Evolutionary conservation across 495 filamentous ascomycete species (phyloP).

Genomic region (Amorphotheca resinae): DNA sequence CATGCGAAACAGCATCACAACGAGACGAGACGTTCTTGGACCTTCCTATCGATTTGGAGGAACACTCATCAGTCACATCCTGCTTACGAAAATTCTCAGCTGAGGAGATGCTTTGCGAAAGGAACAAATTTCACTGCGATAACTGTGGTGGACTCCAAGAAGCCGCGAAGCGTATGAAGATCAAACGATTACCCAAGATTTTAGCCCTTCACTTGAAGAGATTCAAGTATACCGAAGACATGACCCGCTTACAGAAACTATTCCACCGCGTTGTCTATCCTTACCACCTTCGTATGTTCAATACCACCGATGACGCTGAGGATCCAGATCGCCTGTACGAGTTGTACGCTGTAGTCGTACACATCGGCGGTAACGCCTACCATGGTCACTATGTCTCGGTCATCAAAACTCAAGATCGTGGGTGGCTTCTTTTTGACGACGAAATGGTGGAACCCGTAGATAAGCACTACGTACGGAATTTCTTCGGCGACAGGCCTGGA

Average conservation of each 20-base stretch:
- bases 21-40: conserved; percentile 92
- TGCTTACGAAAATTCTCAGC: conserved; percentile 92
- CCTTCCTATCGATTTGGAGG: conserved; percentile 88
- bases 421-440: conserved; percentile 94
- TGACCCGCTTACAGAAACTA: conserved; percentile 85
- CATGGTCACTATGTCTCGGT: conserved; percentile 97
- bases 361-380: conserved; percentile 95
- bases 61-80: conserved; percentile 92
- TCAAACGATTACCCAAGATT: conserved; percentile 86
- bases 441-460: conserved; percentile 98
- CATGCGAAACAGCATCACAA: conserved; percentile 90
- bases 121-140: conserved; percentile 98
- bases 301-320: conserved; percentile 93
- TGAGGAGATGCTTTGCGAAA: conserved; percentile 96
- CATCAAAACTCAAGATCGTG: conserved; percentile 91
- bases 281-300: conserved; percentile 91
- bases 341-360: conserved; percentile 95
- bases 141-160: conserved; percentile 94
- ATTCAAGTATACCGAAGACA: conserved; percentile 96
- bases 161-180: conserved; percentile 98
- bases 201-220: conserved; percentile 86
- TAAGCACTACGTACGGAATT: conserved; percentile 92
- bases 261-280: conserved; percentile 97
- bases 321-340: conserved; percentile 94
- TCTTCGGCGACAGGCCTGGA: conserved; percentile 87